A percentile compares a stretch with the other conserved stretches of the same genome.
Conservation (phyloP, 805 yeast genomes). For the Ogataea allantospora region DNA sequence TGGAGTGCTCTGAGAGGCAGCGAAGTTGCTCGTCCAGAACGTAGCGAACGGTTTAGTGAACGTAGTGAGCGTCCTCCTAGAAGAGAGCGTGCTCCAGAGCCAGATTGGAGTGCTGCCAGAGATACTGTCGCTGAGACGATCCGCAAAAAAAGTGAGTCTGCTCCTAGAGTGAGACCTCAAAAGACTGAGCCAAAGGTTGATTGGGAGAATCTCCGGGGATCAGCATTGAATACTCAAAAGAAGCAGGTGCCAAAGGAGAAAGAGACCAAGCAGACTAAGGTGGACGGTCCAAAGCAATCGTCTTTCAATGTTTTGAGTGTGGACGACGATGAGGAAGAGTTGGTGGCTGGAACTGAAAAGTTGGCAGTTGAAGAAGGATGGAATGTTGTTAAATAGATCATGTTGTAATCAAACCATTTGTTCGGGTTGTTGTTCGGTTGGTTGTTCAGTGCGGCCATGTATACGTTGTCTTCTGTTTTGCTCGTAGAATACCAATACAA, state of each 20-base stretch:
- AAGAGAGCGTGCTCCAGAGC: conserved; percentile 36
- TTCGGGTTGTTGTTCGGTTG: conserved; percentile 3
- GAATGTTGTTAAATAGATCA: conserved; percentile 40
- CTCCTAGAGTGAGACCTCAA: conserved; percentile 17
- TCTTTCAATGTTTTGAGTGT: conserved; percentile 48
- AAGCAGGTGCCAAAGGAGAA: conserved; percentile 6
- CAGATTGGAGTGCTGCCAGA: conserved; percentile 46
- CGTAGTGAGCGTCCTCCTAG: conserved; percentile 37
- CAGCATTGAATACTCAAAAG: conserved; percentile 18
- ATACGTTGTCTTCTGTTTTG: conserved; percentile 26
- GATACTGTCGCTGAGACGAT: conserved; percentile 19
- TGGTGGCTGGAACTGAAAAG: conserved; percentile 31
- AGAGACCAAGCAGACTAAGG: conserved; percentile 15
- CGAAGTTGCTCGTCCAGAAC: conserved; percentile 18
- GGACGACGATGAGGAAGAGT: conserved; percentile 45
- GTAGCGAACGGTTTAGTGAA: conserved; percentile 32
- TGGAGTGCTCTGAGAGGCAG: conserved; percentile 48
- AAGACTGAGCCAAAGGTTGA: conserved; percentile 19
- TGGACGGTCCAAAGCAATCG: conserved; percentile 40
- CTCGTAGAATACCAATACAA: conserved; percentile 40
- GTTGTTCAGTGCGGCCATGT: neutral
- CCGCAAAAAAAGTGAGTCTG: conserved; percentile 9
- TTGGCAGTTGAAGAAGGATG: conserved; percentile 44
- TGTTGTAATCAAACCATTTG: conserved; percentile 9
- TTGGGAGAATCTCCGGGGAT: conserved; percentile 27